Percentiles rank a stretch among this genome's conserved stretches.
These are phyloP conservation scores for Kazachstania sp. DNA, from an alignment of 1,139 yeast species.

Conservation along the genomic window DNA sequence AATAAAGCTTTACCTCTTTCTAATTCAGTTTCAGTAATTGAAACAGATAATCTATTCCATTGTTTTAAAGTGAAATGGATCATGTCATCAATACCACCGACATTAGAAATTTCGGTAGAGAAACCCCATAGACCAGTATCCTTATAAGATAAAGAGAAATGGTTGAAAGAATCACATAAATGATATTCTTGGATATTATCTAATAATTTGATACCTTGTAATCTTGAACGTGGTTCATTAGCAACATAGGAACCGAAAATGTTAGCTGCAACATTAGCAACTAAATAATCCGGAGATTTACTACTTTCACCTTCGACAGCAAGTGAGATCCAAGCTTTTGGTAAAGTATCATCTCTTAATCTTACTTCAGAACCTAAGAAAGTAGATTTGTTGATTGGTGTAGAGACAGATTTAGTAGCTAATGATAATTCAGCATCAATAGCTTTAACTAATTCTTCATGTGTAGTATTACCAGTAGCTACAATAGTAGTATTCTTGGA, in stretches of 20 bases:
- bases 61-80: slow-evolving; percentile 72
- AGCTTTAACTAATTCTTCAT: slow-evolving; percentile 57
- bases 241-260: slow-evolving; percentile 56
- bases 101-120: slow-evolving; percentile 54
- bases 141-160: slow-evolving; percentile 62
- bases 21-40: slow-evolving; percentile 69
- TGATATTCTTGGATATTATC: slow-evolving; percentile 65
- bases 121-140: slow-evolving; percentile 83
- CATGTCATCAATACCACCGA: slow-evolving; percentile 58
- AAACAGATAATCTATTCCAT: slow-evolving; percentile 76
- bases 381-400: slow-evolving; percentile 31
- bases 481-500: slow-evolving; percentile 60
- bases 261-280: slow-evolving; percentile 66
- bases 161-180: slow-evolving; percentile 61
- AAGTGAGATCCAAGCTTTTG: slow-evolving; percentile 67
- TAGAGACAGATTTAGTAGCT: slow-evolving; percentile 1
- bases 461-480: slow-evolving; percentile 64
- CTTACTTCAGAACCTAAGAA: slow-evolving; percentile 81
- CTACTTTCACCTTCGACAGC: slow-evolving; percentile 66
- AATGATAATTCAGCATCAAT: slow-evolving; percentile 31
- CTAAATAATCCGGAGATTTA: slow-evolving; percentile 54
- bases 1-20: slow-evolving; percentile 66
- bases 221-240: slow-evolving; percentile 45
- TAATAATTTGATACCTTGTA: slow-evolving; percentile 81
- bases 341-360: slow-evolving; percentile 79